phyloP scores from a whole-genome alignment of 495 filamentous ascomycete genomes.

The Trichoderma reesei region DNA sequence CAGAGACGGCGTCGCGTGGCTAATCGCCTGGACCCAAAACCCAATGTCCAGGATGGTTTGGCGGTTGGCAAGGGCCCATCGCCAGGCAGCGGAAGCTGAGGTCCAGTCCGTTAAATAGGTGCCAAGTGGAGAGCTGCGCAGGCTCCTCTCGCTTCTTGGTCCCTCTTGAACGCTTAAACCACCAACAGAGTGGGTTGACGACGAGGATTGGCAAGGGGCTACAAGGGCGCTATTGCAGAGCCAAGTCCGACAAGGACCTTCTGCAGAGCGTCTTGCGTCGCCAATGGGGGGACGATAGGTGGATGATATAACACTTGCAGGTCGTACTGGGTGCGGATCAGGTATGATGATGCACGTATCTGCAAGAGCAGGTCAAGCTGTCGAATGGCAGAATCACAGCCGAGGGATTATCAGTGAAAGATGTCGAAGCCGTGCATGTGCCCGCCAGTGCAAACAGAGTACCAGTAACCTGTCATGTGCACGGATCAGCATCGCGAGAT shows the following conservation, averaged over 20 bases:
- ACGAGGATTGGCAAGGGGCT: neutral
- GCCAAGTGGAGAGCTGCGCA: neutral
- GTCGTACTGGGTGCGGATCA: too few relatives aligned
- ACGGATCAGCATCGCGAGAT: neutral
- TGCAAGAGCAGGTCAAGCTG: neutral
- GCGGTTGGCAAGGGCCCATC: conserved; percentile 3
- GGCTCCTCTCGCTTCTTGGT: conserved; percentile 1
- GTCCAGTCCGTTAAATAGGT: conserved; percentile 4
- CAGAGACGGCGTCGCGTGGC: neutral
- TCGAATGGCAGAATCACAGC: conserved; percentile 5
- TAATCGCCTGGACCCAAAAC: conserved; percentile 4
- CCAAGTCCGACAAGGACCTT: neutral
- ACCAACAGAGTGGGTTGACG: neutral
- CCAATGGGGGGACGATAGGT: neutral
- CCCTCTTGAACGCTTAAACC: neutral
- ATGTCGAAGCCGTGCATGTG: neutral
- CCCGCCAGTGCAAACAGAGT: too few relatives aligned
- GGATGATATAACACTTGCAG: neutral
- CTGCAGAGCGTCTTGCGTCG: neutral
- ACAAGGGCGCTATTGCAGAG: neutral
- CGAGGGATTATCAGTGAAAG: conserved; percentile 1
- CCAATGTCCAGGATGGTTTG: neutral
- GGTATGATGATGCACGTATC: neutral
- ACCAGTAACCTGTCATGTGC: conserved; percentile 1
- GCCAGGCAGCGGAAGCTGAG: neutral